phyloP scores from a whole-genome alignment of 192 early-diverging fungal species.

The Linnemannia zychae region DNA sequence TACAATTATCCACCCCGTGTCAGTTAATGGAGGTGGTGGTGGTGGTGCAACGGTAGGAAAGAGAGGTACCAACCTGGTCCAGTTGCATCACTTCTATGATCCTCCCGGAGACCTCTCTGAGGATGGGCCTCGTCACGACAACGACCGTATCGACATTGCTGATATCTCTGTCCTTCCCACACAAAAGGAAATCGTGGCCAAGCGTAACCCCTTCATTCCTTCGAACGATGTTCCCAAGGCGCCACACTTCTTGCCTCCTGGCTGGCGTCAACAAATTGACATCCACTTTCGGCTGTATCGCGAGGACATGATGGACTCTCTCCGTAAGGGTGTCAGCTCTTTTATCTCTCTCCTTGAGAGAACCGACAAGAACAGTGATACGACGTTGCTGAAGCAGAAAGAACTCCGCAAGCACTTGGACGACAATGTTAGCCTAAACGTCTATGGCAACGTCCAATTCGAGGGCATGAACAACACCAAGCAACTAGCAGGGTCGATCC shows the following conservation, averaged over 20 bases:
- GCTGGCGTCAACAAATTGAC: constrained; percentile 65
- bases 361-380: constrained; percentile 21
- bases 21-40: not conserved
- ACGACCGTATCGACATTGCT: constrained; percentile 61
- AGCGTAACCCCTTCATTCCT: constrained; percentile 62
- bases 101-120: constrained; percentile 56
- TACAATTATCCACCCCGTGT: not conserved
- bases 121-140: constrained; percentile 66
- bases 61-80: constrained; percentile 1
- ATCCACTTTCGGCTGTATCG: constrained; percentile 71
- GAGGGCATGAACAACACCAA: constrained; percentile 35
- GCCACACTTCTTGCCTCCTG: constrained; percentile 63
- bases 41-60: not conserved
- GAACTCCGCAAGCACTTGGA: constrained; percentile 41
- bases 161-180: constrained; percentile 69
- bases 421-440: constrained; percentile 49
- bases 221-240: constrained; percentile 54
- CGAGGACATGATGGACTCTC: constrained; percentile 67
- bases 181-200: constrained; percentile 59
- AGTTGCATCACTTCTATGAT: constrained; percentile 13
- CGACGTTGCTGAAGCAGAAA: constrained; percentile 4
- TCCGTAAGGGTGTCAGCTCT: constrained; percentile 57
- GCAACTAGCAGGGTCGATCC: constrained; percentile 26
- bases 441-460: constrained; percentile 56
- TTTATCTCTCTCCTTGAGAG: constrained; percentile 50